These are phyloP conservation scores for Boletus sensibilis DNA, from an alignment of 768 basidiomycete species.

Conservation along the genomic window DNA sequence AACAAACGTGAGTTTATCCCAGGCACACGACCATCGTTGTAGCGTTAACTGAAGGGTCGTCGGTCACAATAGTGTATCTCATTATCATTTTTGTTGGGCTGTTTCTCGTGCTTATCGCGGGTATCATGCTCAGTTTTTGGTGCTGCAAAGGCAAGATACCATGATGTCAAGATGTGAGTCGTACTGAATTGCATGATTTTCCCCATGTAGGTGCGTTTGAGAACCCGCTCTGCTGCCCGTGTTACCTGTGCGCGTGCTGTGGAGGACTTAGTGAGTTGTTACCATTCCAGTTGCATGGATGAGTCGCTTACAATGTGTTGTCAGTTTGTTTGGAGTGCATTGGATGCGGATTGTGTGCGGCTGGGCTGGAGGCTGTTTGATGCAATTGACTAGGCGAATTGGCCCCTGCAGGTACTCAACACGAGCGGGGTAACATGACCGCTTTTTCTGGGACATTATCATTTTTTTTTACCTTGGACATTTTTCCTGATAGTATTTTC, in stretches of 20 bases:
- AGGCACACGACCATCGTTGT: neutral
- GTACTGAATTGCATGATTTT: neutral
- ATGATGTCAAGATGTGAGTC: neutral
- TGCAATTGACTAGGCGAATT: neutral
- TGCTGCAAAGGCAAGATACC: conserved; percentile 52
- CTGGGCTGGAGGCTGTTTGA: conserved; percentile 35
- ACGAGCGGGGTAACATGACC: neutral
- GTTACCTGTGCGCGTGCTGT: conserved; percentile 71
- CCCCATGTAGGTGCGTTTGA: conserved; percentile 46
- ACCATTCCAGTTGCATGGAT: neutral
- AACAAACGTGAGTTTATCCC: conserved; percentile 40
- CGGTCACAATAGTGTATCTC: conserved; percentile 48
- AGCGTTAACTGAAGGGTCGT: neutral
- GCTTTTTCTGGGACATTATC: neutral
- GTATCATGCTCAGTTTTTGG: conserved; percentile 60
- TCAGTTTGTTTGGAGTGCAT: conserved; percentile 67
- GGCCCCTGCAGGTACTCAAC: neutral
- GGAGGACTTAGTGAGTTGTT: conserved; percentile 57
- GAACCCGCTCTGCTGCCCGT: conserved; percentile 67
- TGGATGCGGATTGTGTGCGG: conserved; percentile 65
- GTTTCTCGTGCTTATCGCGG: conserved; percentile 51
- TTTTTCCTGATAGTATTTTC: neutral
- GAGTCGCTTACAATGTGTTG: conserved; percentile 1
- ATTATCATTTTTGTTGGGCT: conserved; percentile 67
- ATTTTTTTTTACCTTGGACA: neutral